These are phyloP conservation scores for Zizania palustris DNA, from an alignment of 202 grass and related monocot genomes.

Conservation along the genomic window DNA sequence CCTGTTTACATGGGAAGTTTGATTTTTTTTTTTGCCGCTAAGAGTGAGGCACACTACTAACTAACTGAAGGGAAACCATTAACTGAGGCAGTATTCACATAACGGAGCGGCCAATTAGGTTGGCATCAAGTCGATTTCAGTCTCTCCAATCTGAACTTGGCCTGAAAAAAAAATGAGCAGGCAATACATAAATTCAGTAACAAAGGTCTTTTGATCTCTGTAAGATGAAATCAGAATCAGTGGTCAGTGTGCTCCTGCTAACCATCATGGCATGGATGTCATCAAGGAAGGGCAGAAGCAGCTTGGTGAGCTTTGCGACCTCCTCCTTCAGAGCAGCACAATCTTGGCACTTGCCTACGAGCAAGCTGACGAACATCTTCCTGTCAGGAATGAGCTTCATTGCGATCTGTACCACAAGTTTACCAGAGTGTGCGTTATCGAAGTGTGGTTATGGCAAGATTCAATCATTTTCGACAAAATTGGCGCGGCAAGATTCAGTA, in stretches of 20 bases:
- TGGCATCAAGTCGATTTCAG: conserved; percentile 71
- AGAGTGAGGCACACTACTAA: not conserved
- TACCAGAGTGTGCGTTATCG: not conserved
- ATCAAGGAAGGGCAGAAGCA: conserved; percentile 65
- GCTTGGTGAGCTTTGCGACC: conserved; percentile 36
- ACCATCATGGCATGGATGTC: conserved; percentile 74
- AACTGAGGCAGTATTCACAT: conserved; percentile 35
- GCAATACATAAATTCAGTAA: conserved; percentile 4
- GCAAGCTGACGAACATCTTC: conserved; percentile 47
- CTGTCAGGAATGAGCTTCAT: conserved; percentile 80
- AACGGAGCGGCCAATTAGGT: not conserved
- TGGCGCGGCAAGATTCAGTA: no score
- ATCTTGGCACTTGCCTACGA: conserved; percentile 49
- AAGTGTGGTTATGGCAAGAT: not conserved
- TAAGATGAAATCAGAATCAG: not conserved
- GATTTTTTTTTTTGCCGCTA: no score
- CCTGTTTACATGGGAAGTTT: not conserved
- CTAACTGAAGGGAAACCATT: not conserved
- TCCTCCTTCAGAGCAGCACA: conserved; percentile 42
- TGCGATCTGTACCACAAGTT: conserved; percentile 56
- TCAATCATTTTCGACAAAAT: not conserved
- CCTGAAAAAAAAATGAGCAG: conserved; percentile 42
- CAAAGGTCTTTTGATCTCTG: not conserved
- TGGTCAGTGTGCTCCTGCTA: conserved; percentile 5
- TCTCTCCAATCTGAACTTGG: conserved; percentile 61